Evolutionary conservation across 2,329 filamentous ascomycete species (phyloP), one percentile per base, ranked within the genome.

Genomic region (Neophaeococcomyces aloes): DNA sequence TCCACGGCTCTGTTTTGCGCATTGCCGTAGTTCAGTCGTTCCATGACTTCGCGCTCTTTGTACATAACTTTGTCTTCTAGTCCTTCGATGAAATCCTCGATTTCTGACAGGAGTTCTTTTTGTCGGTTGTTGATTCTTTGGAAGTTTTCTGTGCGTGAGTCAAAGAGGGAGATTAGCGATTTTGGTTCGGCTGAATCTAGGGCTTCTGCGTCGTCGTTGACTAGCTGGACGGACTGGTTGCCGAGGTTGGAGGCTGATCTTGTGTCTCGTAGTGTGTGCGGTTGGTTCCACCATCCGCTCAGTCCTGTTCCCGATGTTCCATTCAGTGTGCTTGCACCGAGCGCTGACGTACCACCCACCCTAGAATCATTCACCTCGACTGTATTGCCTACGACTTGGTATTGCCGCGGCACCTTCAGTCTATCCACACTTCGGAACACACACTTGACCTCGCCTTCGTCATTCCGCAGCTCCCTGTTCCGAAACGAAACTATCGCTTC

Each of bases 351-450:
- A 10, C 23, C 27, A 13, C 32, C 41, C 14, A 35, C n/a, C 31
- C n/a, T 18, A 18, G 31, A 14, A 30, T 14, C 11, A 17, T 38
- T 35, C n/a, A 19, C 41, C 7, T 13, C 43, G 37, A 29, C 51
- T n/a, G 39, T 42, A 30, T 46, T 47, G 23, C 42, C 60, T 10
- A 23, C 39, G 45, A 75, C 73, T 53, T 79, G 76, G 57, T 76
- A 81, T 51, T 78, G 72, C 38, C 69, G 56, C 1, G 85, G 84
- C 13, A 88, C 69, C 53, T 81, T 79, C 42, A 87, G 69, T 56
- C 85, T 85, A 56, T 86, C 80, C 25, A 85, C 77, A 17, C 81
- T 80, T 45, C 80, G 76, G 68, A 86, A 84, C 48, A 76, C 77
- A 43, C 86, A 72, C 52, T 79, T 76, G 7, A 81, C 81, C 53